These are phyloP conservation scores for Barnettozyma populi DNA, from an alignment of 805 yeast species.

Conservation along the genomic window DNA sequence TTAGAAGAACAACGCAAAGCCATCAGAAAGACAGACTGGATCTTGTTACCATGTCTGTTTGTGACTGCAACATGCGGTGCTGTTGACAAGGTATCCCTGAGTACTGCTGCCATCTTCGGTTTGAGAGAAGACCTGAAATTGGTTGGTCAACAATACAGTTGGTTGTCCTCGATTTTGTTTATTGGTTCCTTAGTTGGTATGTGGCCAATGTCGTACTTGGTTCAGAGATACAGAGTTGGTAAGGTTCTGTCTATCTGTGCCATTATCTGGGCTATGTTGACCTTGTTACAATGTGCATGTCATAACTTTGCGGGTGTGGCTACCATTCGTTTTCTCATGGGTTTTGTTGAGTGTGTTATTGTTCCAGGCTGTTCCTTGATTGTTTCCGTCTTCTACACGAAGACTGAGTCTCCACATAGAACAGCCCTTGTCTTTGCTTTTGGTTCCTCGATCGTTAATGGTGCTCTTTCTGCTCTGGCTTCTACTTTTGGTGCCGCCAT, in stretches of 20 bases:
- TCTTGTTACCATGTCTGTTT: constrained; percentile 33
- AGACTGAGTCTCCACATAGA: constrained; percentile 37
- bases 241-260: constrained; percentile 22
- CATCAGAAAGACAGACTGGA: constrained; percentile 34
- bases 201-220: constrained; percentile 32
- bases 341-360: constrained; percentile 36
- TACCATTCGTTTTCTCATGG: constrained; percentile 40
- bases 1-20: constrained; percentile 28
- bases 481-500: constrained; percentile 30
- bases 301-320: constrained; percentile 35
- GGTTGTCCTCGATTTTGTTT: constrained; percentile 38
- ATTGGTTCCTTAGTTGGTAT: constrained; percentile 37
- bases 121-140: constrained; percentile 34
- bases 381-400: constrained; percentile 36
- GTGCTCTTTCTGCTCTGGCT: constrained; percentile 40
- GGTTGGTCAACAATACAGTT: constrained; percentile 35
- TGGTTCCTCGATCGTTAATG: constrained; percentile 25
- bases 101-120: constrained; percentile 44
- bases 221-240: constrained; percentile 22
- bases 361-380: constrained; percentile 36
- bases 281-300: constrained; percentile 28
- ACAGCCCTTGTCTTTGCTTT: constrained; percentile 39
- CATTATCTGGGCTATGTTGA: constrained; percentile 18
- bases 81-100: constrained; percentile 39
- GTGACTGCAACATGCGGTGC: constrained; percentile 32